phyloP scores from a whole-genome alignment of 768 basidiomycete species.

The Mycena olivaceomarginata region DNA sequence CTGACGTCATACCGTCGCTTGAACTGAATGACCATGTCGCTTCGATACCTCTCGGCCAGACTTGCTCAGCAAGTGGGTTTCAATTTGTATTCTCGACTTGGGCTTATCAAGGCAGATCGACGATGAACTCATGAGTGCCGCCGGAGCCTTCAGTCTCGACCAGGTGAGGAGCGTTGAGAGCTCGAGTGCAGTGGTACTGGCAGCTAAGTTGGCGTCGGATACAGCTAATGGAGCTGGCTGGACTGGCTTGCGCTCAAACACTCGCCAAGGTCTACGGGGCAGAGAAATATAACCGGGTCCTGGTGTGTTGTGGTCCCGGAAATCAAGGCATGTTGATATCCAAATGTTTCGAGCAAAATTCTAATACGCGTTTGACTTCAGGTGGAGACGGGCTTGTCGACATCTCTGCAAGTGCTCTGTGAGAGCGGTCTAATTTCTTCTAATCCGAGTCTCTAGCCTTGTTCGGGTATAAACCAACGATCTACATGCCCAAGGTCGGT shows the following conservation, averaged over 20 bases:
- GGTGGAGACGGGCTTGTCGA: constrained; percentile 96
- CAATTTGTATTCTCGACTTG: background rate
- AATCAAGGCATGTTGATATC: constrained; percentile 79
- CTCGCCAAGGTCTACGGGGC: constrained; percentile 86
- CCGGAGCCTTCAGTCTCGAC: constrained; percentile 96
- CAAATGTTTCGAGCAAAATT: background rate
- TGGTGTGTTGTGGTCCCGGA: constrained; percentile 98
- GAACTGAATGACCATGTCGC: constrained; percentile 61
- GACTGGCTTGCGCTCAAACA: constrained; percentile 60
- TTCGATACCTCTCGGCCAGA: constrained; percentile 82
- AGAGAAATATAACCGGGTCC: constrained; percentile 81
- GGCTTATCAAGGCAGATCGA: constrained; percentile 79
- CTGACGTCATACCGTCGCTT: too few species aligned
- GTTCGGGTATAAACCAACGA: constrained; percentile 92
- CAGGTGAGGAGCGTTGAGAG: constrained; percentile 70
- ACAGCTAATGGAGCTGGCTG: constrained; percentile 50
- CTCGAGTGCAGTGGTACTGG: background rate
- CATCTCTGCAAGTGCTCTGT: constrained; percentile 81
- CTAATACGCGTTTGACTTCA: constrained; percentile 32
- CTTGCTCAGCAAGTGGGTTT: constrained; percentile 83
- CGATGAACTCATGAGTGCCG: constrained; percentile 91
- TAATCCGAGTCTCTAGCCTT: constrained; percentile 70
- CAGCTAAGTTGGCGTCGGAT: background rate
- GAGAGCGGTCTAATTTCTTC: background rate
- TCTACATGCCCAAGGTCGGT: constrained; percentile 95